phyloP scores from a whole-genome alignment of 1,139 yeast genomes.

The Suhomyces wounanorum region DNA sequence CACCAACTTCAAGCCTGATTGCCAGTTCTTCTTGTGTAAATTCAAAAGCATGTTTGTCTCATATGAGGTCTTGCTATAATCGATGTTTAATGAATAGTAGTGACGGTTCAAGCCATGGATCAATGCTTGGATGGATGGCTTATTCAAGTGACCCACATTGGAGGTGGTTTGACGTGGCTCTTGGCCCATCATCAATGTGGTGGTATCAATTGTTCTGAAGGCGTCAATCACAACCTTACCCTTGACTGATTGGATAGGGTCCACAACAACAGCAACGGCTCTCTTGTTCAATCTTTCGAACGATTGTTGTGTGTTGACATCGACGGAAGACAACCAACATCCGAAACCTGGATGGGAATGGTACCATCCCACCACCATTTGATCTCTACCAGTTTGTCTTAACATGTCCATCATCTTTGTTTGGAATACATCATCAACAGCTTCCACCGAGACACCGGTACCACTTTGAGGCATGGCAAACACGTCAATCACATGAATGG shows the following conservation, averaged over 20 bases:
- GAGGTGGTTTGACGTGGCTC: slow-evolving; percentile 98
- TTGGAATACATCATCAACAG: slow-evolving; percentile 98
- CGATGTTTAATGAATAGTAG: slow-evolving; percentile 92
- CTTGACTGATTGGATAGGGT: slow-evolving; percentile 96
- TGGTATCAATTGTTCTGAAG: slow-evolving; percentile 87
- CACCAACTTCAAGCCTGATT: slow-evolving; percentile 78
- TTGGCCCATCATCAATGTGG: slow-evolving; percentile 90
- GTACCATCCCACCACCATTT: slow-evolving; percentile 99
- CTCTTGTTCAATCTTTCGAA: slow-evolving; percentile 93
- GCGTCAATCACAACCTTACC: slow-evolving; percentile 99
- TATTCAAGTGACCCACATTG: slow-evolving; percentile 90
- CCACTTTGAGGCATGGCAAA: slow-evolving; percentile 99
- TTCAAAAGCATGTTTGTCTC: slow-evolving; percentile 95
- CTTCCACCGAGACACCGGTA: slow-evolving; percentile 98
- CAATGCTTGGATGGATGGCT: slow-evolving; percentile 96
- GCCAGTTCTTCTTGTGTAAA: slow-evolving; percentile 96
- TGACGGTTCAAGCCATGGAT: slow-evolving; percentile 97
- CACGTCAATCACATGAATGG: slow-evolving; percentile 95
- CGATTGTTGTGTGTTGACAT: slow-evolving; percentile 95
- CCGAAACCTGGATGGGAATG: slow-evolving; percentile 99
- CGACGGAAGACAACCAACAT: slow-evolving; percentile 98
- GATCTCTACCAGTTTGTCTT: slow-evolving; percentile 96
- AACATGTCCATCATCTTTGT: slow-evolving; percentile 99
- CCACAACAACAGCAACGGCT: slow-evolving; percentile 97
- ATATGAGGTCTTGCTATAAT: slow-evolving; percentile 87